These are phyloP conservation scores for Aspergillus sp. DNA, from an alignment of 2,329 filamentous ascomycete species.

Conservation along the genomic window DNA sequence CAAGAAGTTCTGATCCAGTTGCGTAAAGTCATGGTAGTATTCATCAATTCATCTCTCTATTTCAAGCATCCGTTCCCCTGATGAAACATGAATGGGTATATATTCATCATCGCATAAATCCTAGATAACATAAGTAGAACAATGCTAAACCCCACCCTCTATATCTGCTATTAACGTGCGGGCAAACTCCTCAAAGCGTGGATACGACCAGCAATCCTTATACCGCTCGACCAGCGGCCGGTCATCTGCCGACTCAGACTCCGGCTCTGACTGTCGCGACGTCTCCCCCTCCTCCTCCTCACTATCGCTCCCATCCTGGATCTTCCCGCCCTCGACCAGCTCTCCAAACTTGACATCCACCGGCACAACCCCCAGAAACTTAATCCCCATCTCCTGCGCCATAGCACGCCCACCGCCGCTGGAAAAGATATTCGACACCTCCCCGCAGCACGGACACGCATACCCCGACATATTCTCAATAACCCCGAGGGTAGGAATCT, in stretches of 20 bases:
- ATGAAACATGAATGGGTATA: neutral
- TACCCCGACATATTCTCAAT: conserved; percentile 84
- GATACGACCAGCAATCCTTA: conserved; percentile 42
- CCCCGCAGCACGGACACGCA: conserved; percentile 60
- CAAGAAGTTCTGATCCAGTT: conserved; percentile 6
- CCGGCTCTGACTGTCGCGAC: conserved; percentile 7
- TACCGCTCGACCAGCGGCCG: conserved; percentile 43
- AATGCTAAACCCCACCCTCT: conserved; percentile 17
- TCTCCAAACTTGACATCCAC: conserved; percentile 91
- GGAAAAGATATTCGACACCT: conserved; percentile 91
- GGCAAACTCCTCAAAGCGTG: conserved; percentile 42
- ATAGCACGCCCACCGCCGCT: conserved; percentile 87
- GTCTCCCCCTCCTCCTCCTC: conserved; percentile 22
- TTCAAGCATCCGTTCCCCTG: neutral
- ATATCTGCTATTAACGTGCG: conserved; percentile 29
- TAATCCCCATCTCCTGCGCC: conserved; percentile 79
- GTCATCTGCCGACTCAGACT: conserved; percentile 20
- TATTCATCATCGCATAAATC: neutral
- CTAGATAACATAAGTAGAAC: too few species aligned
- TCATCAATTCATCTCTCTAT: too few species aligned
- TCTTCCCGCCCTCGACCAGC: conserved; percentile 65
- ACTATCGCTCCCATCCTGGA: conserved; percentile 22
- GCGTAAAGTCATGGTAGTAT: too few species aligned
- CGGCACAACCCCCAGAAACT: conserved; percentile 81
- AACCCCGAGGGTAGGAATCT: conserved; percentile 77